Evolutionary conservation across 345 rosid species (phyloP), one percentile per base, ranked within the genome.

Genomic region (Viola odorata): DNA sequence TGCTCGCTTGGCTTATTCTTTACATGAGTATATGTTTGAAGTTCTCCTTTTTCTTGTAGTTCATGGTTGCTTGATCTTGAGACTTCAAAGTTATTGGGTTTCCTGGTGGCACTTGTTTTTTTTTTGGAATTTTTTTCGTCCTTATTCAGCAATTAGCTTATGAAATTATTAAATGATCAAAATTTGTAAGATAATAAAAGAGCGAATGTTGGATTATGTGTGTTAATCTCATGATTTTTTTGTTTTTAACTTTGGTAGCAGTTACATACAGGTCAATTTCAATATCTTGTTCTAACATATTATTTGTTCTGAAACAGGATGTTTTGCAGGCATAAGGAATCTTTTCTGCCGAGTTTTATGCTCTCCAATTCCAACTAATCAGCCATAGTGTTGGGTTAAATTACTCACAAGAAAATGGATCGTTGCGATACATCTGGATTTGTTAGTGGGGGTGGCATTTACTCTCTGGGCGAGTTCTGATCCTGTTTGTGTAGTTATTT

Each of bases 391-490:
- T 74, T 55, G 69, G 9, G 17, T 73, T 66, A 78, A 64, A 67
- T 44, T 68, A 60, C 72, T 67, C 9, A 49, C 49, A 54, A 73
- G 66, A 48, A 60, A 60, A 80, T 80, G 84, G 84, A 80, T 71
- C 81, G 84, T 40, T 64, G 86, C 13, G 99, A 92, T 64, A 90
- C 97, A 6, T 92, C 97, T 55, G 99, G 99, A 65, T 92, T 92
- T 60, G 99, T 92, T 53, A 92, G 99, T 69, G 99, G 99, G 40
- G 99, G 94, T 65, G 74, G 86, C 62, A 72, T 71, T 64, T 71
- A 58, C 76, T 55, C 79, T 65, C 76, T 64, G 49, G 61, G 63
- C 62, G 81, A 73, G 15, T 14, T 71, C 64, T 86, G 77, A 82
- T 74, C 67, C 41, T 73, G 75, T 72, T 76, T 85, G 85, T 81